phyloP scores from a whole-genome alignment of 2,329 filamentous ascomycete genomes.

The Claviceps arundinis region DNA sequence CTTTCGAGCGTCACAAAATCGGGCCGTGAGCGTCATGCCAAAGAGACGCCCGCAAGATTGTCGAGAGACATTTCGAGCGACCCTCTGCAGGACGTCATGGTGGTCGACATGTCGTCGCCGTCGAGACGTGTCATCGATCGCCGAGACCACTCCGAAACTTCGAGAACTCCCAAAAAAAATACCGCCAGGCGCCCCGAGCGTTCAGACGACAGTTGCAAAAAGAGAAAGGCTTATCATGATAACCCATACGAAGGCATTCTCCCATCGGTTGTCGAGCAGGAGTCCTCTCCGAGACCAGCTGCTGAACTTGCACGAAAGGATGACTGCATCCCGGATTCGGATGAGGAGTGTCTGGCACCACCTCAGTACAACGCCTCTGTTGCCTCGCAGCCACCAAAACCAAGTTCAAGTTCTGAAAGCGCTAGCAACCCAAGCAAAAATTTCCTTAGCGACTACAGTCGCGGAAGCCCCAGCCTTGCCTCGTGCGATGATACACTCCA shows the following conservation, averaged over 20 bases:
- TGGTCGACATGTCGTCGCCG: slow-evolving; percentile 14
- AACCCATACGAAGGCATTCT: slow-evolving; percentile 5
- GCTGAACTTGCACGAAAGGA: slow-evolving; percentile 7
- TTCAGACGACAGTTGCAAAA: slow-evolving; percentile 6
- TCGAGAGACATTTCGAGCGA: background rate
- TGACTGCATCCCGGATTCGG: slow-evolving; percentile 39
- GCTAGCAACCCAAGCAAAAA: background rate
- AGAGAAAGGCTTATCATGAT: slow-evolving; percentile 7
- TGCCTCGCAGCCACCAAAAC: background rate
- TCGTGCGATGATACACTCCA: background rate
- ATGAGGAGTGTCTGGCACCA: slow-evolving; percentile 36
- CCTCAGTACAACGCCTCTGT: slow-evolving; percentile 12
- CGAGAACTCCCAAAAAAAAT: slow-evolving; percentile 5
- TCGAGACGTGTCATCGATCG: slow-evolving; percentile 10
- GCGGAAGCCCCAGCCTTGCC: background rate
- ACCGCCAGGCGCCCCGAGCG: slow-evolving; percentile 6
- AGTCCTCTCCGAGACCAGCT: background rate
- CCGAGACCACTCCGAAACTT: slow-evolving; percentile 1
- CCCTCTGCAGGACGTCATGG: slow-evolving; percentile 7
- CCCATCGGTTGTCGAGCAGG: slow-evolving; percentile 6
- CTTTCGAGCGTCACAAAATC: slow-evolving; percentile 8
- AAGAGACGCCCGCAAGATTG: slow-evolving; percentile 4
- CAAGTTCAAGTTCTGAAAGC: background rate
- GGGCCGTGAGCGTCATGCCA: slow-evolving; percentile 9
- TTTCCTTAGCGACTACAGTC: slow-evolving; percentile 1